Conservation (phyloP, 2,329 filamentous ascomycete genomes). For the Talaromyces pinophilus region DNA sequence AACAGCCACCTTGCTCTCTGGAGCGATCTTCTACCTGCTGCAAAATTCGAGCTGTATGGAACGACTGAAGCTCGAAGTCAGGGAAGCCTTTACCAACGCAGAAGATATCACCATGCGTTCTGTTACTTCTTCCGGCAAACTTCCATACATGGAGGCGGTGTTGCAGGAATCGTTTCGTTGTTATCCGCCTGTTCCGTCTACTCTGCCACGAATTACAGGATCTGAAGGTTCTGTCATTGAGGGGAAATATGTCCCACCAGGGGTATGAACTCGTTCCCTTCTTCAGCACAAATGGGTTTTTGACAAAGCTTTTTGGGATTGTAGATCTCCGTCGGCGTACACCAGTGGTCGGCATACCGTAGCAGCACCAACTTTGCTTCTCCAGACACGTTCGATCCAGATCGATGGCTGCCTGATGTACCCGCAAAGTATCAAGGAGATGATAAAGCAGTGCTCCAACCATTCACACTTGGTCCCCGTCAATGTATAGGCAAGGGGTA, state of each 20-base stretch:
- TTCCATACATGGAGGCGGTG: conserved; percentile 46
- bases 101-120: conserved; percentile 41
- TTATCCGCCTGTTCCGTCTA: conserved; percentile 37
- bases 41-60: conserved; percentile 34
- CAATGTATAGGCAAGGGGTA: conserved; percentile 56
- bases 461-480: conserved; percentile 53
- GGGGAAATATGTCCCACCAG: conserved; percentile 17
- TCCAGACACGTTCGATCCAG: conserved; percentile 50
- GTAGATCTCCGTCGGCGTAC: conserved; percentile 41
- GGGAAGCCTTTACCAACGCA: conserved; percentile 35
- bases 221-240: conserved; percentile 18
- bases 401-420: conserved; percentile 39
- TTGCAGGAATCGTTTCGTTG: conserved; percentile 48
- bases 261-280: conserved; percentile 29
- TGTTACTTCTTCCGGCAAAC: conserved; percentile 25
- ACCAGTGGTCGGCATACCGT: conserved; percentile 50
- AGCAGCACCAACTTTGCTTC: conserved; percentile 49
- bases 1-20: conserved; percentile 48
- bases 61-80: conserved; percentile 44
- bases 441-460: conserved; percentile 48
- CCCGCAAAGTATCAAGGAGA: conserved; percentile 46
- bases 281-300: not conserved
- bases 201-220: conserved; percentile 10
- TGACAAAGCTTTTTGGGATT: no score
- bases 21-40: conserved; percentile 48